Evolutionary conservation across 176 grass and related monocot species (phyloP), one percentile per base, ranked within the genome.

Genomic region (Cenchrus purpureus): DNA sequence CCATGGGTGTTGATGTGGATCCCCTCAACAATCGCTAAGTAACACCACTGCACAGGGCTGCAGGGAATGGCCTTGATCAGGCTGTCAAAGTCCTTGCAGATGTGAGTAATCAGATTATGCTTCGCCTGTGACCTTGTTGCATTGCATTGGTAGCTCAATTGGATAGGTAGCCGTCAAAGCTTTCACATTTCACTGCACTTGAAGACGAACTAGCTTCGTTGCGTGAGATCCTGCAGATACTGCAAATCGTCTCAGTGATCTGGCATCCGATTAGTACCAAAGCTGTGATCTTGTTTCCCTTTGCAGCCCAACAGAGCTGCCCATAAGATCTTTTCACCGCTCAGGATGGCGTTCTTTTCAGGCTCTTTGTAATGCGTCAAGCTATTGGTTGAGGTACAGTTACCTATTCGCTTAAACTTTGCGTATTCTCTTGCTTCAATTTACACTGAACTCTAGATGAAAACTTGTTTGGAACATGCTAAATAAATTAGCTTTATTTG

Each of bases 21-120:
- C 45, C 45, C 45, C 6, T 84, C 48, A 74, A n/a, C 17, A 8
- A 8, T 64, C 50, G 62, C 53, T 4, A 7, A 20, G 74, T 80
- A 5, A 67, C 75, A 4, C 89, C 85, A 6, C 69, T 91, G 82
- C 73, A 79, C 81, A 9, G 80, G 57, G 89, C 89, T 14, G 46
- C 64, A 22, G 15, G 10, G 29, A 56, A 52, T 32, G 65, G 10
- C 61, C 67, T 56, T 22, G 73, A 63, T 25, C 13, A 31, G 25
- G 29, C 70, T 43, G 22, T 75, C 16, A 83, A 83, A 46, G n/a
- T 87, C 79, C 72, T 91, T 51, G 89, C 80, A 16, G 74, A 87
- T 84, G 85, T 91, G 87, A 87, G 78, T 65, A 71, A 45, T 53
- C 48, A n/a, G 37, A 40, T 40, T 40, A 40, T 4, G 3, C 54